These are phyloP conservation scores for Juglanconis juglandina DNA, from an alignment of 2,329 filamentous ascomycete species.

Conservation along the genomic window DNA sequence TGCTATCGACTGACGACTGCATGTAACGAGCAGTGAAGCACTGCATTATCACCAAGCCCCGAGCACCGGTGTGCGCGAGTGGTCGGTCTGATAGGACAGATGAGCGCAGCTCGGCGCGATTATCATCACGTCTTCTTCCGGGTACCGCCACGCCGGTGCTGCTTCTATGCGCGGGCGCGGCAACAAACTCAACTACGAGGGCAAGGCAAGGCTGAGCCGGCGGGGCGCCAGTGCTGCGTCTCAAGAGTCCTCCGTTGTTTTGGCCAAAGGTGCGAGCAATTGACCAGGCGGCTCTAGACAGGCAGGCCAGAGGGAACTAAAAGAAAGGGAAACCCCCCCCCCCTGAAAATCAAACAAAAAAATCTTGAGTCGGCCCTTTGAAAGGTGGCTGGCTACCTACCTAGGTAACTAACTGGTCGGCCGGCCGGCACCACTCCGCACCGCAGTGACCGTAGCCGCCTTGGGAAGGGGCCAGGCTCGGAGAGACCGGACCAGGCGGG, in stretches of 20 bases:
- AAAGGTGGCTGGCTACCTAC: background rate
- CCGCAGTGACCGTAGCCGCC: no score
- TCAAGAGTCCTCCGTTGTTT: background rate
- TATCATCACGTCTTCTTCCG: background rate
- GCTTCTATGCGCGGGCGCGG: background rate
- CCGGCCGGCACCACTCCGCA: no score
- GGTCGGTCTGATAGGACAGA: no score
- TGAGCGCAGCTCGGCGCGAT: background rate
- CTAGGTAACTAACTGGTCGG: background rate
- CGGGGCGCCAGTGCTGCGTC: background rate
- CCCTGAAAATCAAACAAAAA: background rate
- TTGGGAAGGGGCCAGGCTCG: no score
- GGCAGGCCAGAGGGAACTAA: background rate
- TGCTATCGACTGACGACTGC: background rate
- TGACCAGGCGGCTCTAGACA: background rate
- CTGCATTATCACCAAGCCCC: background rate
- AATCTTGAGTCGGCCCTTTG: background rate
- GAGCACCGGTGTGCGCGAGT: background rate
- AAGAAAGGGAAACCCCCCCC: no score
- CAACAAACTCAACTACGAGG: background rate
- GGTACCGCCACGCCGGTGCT: background rate
- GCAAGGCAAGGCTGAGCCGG: background rate
- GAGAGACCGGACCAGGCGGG: background rate
- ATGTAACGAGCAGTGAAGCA: background rate
- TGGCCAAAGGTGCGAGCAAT: background rate